Conservation (phyloP, 257 asterid genomes). For the Eucommia ulmoides region DNA sequence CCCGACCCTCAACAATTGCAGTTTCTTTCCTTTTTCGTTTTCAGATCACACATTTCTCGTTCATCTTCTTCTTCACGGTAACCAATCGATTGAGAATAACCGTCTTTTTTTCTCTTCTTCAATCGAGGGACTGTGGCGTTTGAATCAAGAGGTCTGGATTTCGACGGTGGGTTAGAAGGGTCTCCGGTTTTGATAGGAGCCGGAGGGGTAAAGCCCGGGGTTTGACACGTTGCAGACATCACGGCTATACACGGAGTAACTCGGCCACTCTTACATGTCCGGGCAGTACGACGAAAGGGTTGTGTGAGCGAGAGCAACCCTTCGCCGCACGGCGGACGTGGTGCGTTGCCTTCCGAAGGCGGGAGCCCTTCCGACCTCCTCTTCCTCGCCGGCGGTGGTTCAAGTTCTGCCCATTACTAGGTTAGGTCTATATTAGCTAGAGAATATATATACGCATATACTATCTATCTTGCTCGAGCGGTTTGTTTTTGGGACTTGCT, state of each 20-base stretch:
- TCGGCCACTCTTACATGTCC: not conserved
- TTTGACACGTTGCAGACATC: conserved; percentile 1
- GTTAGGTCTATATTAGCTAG: not conserved
- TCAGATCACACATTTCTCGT: too few species aligned
- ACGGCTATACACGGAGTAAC: conserved; percentile 3
- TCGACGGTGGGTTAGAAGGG: not conserved
- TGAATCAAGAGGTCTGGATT: not conserved
- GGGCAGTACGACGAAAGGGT: not conserved
- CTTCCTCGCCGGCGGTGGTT: conserved; percentile 5
- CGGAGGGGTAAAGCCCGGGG: not conserved
- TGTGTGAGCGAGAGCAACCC: conserved; percentile 2
- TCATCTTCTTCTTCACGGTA: too few species aligned
- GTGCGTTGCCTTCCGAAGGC: conserved; percentile 4
- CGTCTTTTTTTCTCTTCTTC: not conserved
- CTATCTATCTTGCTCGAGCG: not conserved
- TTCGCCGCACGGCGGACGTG: conserved; percentile 5
- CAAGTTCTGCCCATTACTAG: not conserved
- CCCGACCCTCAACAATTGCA: too few species aligned
- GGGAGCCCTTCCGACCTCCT: conserved; percentile 3
- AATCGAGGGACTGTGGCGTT: too few species aligned
- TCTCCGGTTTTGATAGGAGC: not conserved
- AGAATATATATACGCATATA: not conserved
- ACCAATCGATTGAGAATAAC: too few species aligned
- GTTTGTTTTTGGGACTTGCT: not conserved
- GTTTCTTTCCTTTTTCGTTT: not conserved